Evolutionary conservation across 192 early-diverging fungal species (phyloP), one percentile per base, ranked within the genome.

Genomic region (Entomortierella lignicola): DNA sequence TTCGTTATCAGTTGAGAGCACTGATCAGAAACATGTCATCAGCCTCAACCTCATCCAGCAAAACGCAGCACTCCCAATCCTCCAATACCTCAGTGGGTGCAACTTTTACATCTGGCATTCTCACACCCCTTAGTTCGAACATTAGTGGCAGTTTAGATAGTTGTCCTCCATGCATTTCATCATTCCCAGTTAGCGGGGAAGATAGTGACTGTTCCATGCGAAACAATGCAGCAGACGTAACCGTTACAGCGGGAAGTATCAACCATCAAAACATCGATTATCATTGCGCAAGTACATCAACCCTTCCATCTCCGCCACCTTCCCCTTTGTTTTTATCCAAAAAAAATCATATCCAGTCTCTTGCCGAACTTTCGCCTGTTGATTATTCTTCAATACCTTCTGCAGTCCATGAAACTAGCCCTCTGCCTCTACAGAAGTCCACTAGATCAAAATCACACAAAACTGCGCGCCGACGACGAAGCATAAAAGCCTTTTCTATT

Each of bases 21-120:
- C 34, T 75, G 23, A 56, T 64, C 47, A 69, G 73, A 37, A 77
- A 77, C 55, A 60, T 68, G 18, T 77, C 72, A 4, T 68, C 53
- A 1, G 66, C 66, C 20, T 77, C 73, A 20, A 55, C 73, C 5
- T 58, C 59, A 21, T 68, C 63, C 11, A 59, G 21, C 47, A 59
- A 41, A 17, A 44, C 48, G 0, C 51, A 20, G 34, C 51, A 18
- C 29, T 60, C 55, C 20, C 31, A 23, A 29, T 60, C 55, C 48
- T 73, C 55, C 61, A 1, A 20, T 47, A 20, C 17, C 44, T 15
- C 6, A 42, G 6, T 30, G 21, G 23, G 47, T 21, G 20, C 66
- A 0, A 34, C 66, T n/a, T n/a, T 34, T 1, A 8, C 57, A 17
- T 60, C 58, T 25, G 54, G 53, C 8, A 30, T 25, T 18, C 8